A percentile compares a stretch with the other conserved stretches of the same genome.
Conservation (phyloP, 352 stramenopile genomes). For the Phytophthora quininea region DNA sequence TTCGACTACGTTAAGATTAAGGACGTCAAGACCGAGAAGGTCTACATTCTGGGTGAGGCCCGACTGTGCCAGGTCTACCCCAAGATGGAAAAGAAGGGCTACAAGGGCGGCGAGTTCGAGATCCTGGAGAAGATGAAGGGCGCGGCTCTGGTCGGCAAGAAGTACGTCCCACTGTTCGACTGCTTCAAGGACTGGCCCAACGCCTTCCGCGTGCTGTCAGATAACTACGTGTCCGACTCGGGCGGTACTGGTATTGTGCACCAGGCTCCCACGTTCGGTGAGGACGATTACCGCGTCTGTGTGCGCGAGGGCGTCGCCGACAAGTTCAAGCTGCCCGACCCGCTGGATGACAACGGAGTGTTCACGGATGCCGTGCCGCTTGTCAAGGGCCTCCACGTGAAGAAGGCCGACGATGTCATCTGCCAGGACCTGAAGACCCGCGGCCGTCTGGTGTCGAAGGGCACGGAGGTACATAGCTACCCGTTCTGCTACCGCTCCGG, state of each 20-base stretch:
- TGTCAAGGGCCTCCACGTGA: slow-evolving; percentile 96
- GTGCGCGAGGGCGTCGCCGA: slow-evolving; percentile 94
- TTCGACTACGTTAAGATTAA: slow-evolving; percentile 99
- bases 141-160: slow-evolving; percentile 93
- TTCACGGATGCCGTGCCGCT: slow-evolving; percentile 95
- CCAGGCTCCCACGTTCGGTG: slow-evolving; percentile 98
- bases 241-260: slow-evolving; percentile 98
- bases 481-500: slow-evolving; percentile 99
- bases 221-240: slow-evolving; percentile 98
- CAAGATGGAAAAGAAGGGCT: slow-evolving; percentile 97
- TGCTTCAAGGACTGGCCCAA: slow-evolving; percentile 92
- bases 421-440: slow-evolving; percentile 95
- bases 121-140: slow-evolving; percentile 92
- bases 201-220: slow-evolving; percentile 96
- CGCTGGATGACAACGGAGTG: slow-evolving; percentile 96
- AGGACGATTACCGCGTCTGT: slow-evolving; percentile 99
- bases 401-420: slow-evolving; percentile 98
- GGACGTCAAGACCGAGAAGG: slow-evolving; percentile 90
- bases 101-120: slow-evolving; percentile 94
- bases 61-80: slow-evolving; percentile 97
- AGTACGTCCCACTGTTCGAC: slow-evolving; percentile 97
- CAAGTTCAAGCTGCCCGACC: slow-evolving; percentile 96
- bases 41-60: slow-evolving; percentile 95
- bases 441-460: slow-evolving; percentile 97
- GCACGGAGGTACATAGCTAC: slow-evolving; percentile 97